Percentiles rank a stretch among this genome's conserved stretches.
phyloP scores from a whole-genome alignment of 768 basidiomycete species.

The Polyporus arcularius region DNA sequence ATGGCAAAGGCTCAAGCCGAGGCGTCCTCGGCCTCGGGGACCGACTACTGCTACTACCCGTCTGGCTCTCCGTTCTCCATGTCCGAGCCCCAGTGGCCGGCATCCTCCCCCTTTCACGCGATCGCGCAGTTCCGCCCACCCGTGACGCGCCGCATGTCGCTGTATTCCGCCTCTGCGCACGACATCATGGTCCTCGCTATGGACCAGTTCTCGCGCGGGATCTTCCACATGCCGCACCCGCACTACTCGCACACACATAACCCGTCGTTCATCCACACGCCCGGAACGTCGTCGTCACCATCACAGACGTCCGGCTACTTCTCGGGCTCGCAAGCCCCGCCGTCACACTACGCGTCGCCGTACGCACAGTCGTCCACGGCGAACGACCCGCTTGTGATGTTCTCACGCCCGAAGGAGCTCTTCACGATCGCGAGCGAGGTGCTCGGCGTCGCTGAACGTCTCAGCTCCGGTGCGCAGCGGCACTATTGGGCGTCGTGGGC shows the following conservation, averaged over 20 bases:
- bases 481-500: slow-evolving; percentile 62
- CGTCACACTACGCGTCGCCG: slow-evolving; percentile 2
- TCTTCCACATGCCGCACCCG: slow-evolving; percentile 70
- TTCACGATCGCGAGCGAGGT: slow-evolving; percentile 66
- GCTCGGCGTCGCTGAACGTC: slow-evolving; percentile 58
- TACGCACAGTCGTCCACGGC: slow-evolving; percentile 12
- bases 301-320: slow-evolving; percentile 10
- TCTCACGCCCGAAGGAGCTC: slow-evolving; percentile 60
- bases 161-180: slow-evolving; percentile 43
- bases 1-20: slow-evolving; percentile 15
- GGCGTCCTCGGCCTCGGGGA: background rate
- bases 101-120: slow-evolving; percentile 51
- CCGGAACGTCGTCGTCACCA: slow-evolving; percentile 6
- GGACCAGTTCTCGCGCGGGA: slow-evolving; percentile 70
- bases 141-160: slow-evolving; percentile 48
- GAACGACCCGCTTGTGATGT: slow-evolving; percentile 24
- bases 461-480: slow-evolving; percentile 46
- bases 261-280: slow-evolving; percentile 19
- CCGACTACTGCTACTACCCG: slow-evolving; percentile 15
- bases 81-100: slow-evolving; percentile 49
- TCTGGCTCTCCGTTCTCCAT: slow-evolving; percentile 21
- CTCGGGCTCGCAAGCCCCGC: slow-evolving; percentile 8
- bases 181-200: slow-evolving; percentile 62
- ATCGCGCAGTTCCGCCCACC: slow-evolving; percentile 53
- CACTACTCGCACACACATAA: slow-evolving; percentile 28